phyloP scores from a whole-genome alignment of 2,329 filamentous ascomycete species.

The Akanthomyces dipterigenus region DNA sequence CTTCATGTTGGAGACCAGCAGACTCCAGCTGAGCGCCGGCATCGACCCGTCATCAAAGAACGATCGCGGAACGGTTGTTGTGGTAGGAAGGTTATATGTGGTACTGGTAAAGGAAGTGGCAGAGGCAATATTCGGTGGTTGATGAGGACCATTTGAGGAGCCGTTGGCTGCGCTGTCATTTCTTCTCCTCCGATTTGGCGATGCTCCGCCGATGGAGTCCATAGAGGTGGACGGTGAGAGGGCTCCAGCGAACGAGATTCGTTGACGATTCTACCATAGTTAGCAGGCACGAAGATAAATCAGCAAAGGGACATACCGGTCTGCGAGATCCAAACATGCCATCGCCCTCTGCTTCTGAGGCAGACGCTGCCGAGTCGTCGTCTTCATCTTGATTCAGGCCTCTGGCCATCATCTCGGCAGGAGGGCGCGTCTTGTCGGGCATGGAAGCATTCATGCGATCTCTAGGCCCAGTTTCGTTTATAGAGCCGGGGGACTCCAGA shows the following conservation, averaged over 20 bases:
- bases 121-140: conserved; percentile 47
- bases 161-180: conserved; percentile 48
- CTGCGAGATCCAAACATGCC: conserved; percentile 62
- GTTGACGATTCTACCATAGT: conserved; percentile 26
- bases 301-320: conserved; percentile 43
- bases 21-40: conserved; percentile 78
- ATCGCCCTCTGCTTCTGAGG: conserved; percentile 76
- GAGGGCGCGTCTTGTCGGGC: conserved; percentile 83
- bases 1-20: conserved; percentile 88
- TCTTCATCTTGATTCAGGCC: conserved; percentile 79
- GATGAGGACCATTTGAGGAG: conserved; percentile 29
- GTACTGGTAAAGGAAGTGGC: conserved; percentile 57
- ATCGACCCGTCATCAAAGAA: conserved; percentile 88
- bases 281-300: not conserved
- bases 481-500: conserved; percentile 77
- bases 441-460: conserved; percentile 85
- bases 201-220: conserved; percentile 75
- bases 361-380: conserved; percentile 79
- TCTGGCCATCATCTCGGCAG: conserved; percentile 83
- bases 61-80: conserved; percentile 62
- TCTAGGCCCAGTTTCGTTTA: conserved; percentile 75
- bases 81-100: conserved; percentile 50
- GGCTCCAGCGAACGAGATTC: conserved; percentile 61
- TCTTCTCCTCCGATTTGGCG: conserved; percentile 50
- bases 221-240: conserved; percentile 84